Conservation (phyloP, 352 stramenopile species). For the Phytopythium mirpurense region DNA sequence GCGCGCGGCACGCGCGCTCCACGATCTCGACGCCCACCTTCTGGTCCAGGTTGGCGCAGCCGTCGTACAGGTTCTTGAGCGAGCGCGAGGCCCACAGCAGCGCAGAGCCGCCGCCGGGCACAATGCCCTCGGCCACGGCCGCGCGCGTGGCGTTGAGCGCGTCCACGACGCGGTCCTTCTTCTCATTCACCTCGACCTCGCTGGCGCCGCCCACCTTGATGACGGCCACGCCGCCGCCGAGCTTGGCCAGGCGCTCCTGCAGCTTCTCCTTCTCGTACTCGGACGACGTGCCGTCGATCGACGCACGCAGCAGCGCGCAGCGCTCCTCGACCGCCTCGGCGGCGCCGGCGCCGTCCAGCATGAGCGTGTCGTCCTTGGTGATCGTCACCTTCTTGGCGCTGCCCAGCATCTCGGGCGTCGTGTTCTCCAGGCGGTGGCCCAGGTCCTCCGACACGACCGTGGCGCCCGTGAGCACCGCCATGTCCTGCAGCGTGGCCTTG, state of each 20-base stretch:
- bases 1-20: slow-evolving; percentile 90
- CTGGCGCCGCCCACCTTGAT: slow-evolving; percentile 99
- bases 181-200: slow-evolving; percentile 99
- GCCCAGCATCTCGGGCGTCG: slow-evolving; percentile 93
- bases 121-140: slow-evolving; percentile 98
- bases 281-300: slow-evolving; percentile 95
- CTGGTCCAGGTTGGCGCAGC: slow-evolving; percentile 95
- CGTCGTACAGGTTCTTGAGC: slow-evolving; percentile 85
- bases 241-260: slow-evolving; percentile 99
- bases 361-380: slow-evolving; percentile 99
- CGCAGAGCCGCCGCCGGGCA: slow-evolving; percentile 97
- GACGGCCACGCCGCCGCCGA: slow-evolving; percentile 98
- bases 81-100: slow-evolving; percentile 96
- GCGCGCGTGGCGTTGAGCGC: slow-evolving; percentile 99
- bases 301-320: slow-evolving; percentile 93
- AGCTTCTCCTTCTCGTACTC: slow-evolving; percentile 99
- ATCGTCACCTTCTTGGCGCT: slow-evolving; percentile 94
- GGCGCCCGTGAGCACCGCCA: slow-evolving; percentile 97
- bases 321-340: slow-evolving; percentile 95
- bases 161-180: slow-evolving; percentile 99
- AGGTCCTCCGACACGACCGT: slow-evolving; percentile 98
- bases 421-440: slow-evolving; percentile 98
- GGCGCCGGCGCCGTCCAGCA: slow-evolving; percentile 95
- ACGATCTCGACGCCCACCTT: slow-evolving; percentile 98
- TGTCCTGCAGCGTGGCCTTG: slow-evolving; percentile 99